Evolutionary conservation across 1,139 yeast genomes (phyloP).

Genomic region (Pichia sp.): DNA sequence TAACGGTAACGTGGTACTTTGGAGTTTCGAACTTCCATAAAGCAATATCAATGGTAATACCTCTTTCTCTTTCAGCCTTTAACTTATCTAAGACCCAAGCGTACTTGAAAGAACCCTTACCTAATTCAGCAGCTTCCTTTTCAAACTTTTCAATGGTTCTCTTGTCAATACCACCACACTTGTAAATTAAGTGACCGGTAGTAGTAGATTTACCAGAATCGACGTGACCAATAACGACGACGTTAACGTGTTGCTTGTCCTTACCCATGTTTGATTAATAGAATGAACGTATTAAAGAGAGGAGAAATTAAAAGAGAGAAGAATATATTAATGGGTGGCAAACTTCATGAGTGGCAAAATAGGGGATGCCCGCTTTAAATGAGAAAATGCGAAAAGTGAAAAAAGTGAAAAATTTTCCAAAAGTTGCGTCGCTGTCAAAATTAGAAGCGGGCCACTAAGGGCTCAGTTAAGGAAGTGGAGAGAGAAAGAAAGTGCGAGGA

Average conservation of each 20-base stretch:
- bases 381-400: not conserved
- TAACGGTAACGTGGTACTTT: too few species aligned
- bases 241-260: constrained; percentile 96
- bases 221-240: constrained; percentile 99
- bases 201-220: constrained; percentile 98
- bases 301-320: not conserved
- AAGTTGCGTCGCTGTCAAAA: not conserved
- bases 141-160: constrained; percentile 98
- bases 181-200: constrained; percentile 98
- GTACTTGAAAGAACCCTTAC: constrained; percentile 98
- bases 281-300: constrained; percentile 1
- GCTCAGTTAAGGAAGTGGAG: not conserved
- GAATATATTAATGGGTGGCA: not conserved
- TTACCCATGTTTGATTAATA: constrained; percentile 42
- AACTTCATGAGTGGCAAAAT: not conserved
- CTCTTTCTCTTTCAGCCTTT: too few species aligned
- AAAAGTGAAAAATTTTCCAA: not conserved
- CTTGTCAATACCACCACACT: constrained; percentile 77
- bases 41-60: too few species aligned
- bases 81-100: constrained; percentile 84
- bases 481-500: not conserved
- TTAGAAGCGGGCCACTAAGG: not conserved
- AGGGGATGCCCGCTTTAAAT: not conserved
- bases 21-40: too few species aligned
- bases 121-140: constrained; percentile 97